These are phyloP conservation scores for Paramecium sonneborni DNA, from an alignment of 73 alveolate species.

Conservation along the genomic window DNA sequence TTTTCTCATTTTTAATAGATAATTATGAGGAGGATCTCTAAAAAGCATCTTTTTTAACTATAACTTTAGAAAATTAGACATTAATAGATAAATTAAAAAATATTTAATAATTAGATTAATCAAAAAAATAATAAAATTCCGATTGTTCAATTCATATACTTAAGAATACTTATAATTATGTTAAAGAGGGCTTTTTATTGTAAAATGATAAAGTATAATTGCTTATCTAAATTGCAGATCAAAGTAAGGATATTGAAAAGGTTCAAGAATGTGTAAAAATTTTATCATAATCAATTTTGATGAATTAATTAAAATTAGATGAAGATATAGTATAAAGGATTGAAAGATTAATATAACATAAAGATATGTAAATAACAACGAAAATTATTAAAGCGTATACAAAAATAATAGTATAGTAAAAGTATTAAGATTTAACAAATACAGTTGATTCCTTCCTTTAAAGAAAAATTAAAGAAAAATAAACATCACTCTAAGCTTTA, in stretches of 20 bases:
- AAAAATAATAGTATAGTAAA: not conserved
- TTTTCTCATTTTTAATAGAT: not conserved
- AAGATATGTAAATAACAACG: not conserved
- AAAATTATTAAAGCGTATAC: not conserved
- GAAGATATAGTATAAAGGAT: not conserved
- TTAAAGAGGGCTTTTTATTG: not conserved
- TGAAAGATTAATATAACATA: not conserved
- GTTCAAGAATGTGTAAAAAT: not conserved
- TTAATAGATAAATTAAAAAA: not conserved
- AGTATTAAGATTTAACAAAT: not conserved
- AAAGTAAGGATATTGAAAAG: not conserved
- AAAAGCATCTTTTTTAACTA: not conserved
- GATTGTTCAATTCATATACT: not conserved
- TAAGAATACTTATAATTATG: not conserved
- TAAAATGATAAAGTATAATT: too few species aligned
- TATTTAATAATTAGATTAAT: not conserved
- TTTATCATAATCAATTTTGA: not conserved
- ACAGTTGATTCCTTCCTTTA: not conserved
- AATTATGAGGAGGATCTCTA: not conserved
- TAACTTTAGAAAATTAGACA: not conserved
- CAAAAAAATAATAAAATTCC: not conserved
- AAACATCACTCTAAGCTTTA: not conserved
- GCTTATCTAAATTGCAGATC: too few species aligned
- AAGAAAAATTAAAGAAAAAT: not conserved
- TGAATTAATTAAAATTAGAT: not conserved